Evolutionary conservation across 73 alveolate genomes (phyloP), one percentile per base, ranked within the genome.

Genomic region (Breviolum minutum): DNA sequence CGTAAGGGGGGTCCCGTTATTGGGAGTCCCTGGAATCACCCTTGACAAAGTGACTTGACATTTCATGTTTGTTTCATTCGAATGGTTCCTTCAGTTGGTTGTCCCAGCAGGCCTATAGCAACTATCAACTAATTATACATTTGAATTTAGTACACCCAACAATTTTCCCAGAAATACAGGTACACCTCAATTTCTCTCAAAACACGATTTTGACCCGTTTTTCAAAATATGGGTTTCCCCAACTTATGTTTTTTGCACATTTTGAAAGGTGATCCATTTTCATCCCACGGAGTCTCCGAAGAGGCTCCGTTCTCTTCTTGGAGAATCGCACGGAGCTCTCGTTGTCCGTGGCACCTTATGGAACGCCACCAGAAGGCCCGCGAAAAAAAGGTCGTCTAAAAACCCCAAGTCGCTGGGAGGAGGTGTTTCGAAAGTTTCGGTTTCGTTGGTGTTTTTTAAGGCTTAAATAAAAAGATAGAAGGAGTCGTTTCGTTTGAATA

Each of bases 221-320:
- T 40, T 40, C 54, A 40, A n/a, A n/a, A n/a, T 3, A 40, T 40
- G 10, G 19, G 88, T 29, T 32, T 12, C 88, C 54, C 68, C 40
- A 66, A 17, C 6, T 68, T 22, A 9, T 48, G 20, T 19, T 8
- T 19, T 73, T 71, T 71, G 4, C 26, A 8, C 0, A 71, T n/a
- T 71, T 71, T 71, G 29, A 30, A 30, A 30, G 14, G 0, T 71
- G 81, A 71, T 11, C 12, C 32, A 71, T 5, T 71, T 71, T 71
- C 13, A 71, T n/a, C 19, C 40, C 81, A n/a, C 81, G 26, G 81
- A 20, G 29, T 54, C 68, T 13, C 24, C 11, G 48, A 62, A 5
- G 64, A 86, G 94, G 94, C 66, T 92, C 98, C n/a, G 98, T 92
- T 54, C 98, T 92, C 74, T 92, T 92, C 73, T 26, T 92, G 81